Evolutionary conservation across 2,329 filamentous ascomycete genomes (phyloP), one percentile per base, ranked within the genome.

Genomic region (Trichoderma simmonsii): DNA sequence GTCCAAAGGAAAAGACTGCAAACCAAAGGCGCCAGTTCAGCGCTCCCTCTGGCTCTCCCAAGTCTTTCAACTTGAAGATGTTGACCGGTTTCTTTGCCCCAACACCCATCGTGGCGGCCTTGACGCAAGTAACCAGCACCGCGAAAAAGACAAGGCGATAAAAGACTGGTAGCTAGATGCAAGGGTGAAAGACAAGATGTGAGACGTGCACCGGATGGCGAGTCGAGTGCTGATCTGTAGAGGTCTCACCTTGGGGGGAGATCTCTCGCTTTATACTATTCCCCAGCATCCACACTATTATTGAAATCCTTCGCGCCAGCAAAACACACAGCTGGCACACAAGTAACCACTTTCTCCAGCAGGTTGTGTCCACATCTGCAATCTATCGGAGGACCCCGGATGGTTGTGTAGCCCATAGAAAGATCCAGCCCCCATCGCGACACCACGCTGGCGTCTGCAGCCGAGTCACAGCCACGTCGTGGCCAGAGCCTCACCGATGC

Each of bases 11-110:
- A 74, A 93, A 78, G 70, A 94, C 91, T 56, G 92, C 90, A 80
- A 92, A 93, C 90, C 91, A 94, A 73, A 95, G 85, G 59, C 89
- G 86, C 91, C 91, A 94, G 82, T 95, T 95, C 80, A 94, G 88
- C 73, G 90, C 87, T 77, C 92, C 88, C 70, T 86, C 86, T 5
- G 92, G 92, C 73, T 93, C 91, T 72, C 88, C 87, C 63, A 90
- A 84, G 73, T 91, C 80, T 77, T 88, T 86, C 73, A 91, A 81
- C 76, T 85, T 87, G 83, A 93, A 94, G 77, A 93, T 83, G 77
- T 88, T 87, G 80, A 88, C 83, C 72, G 86, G 86, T 76, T 86
- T 87, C 80, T 87, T 87, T 72, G 85, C 83, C 73, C 83, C 84
- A 73, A 84, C 85, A 67, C 84, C 85, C 85, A 87, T 87, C 68